Base-by-base conservation (phyloP, 768 basidiomycete genomes). In the Pluteus cervinus region DNA sequence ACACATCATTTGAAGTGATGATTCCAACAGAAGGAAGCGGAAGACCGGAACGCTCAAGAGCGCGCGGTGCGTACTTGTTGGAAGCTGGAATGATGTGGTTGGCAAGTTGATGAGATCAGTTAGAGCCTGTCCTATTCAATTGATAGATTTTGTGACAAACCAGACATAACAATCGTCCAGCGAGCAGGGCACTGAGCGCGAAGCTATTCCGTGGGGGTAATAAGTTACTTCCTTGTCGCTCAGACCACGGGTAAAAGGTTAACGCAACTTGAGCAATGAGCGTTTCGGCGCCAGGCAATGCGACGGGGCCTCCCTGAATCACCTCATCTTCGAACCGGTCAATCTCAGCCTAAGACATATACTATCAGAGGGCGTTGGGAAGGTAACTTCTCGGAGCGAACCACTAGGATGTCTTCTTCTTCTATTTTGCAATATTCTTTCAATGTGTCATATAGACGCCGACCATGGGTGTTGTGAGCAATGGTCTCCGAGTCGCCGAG, bases 91-190 rank as follows among this genome's bases (percentile, higher is more conserved):
- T 7, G 15, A 7, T 10, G 24, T 10, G 14, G 36, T 12, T 28
- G 36, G 21, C 29, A 23, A 24, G 24, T 37, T 39, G 33, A 33
- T 21, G 22, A 37, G 22, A 12, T 21, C 9, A 8, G 17, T 16
- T 10, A 7, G 15, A 9, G 12, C 15, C 6, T 10, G 7, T 17
- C n/a, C n/a, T n/a, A n/a, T n/a, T n/a, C n/a, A n/a, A n/a, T n/a
- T n/a, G n/a, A n/a, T n/a, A n/a, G n/a, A n/a, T n/a, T n/a, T n/a
- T n/a, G n/a, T n/a, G n/a, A 32, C 47, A 48, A 50, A 81, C 87
- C 79, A 29, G 85, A 88, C 5, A 89, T 91, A 23, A 87, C 85
- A 51, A 93, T 86, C 3, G 86, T 86, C 86, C 87, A 93, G 28
- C 69, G 66, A 8, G 45, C 43, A 15, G 50, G 47, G n/a, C 51